phyloP scores from a whole-genome alignment of 495 filamentous ascomycete genomes.

The Rhizodiscina lignyota region DNA sequence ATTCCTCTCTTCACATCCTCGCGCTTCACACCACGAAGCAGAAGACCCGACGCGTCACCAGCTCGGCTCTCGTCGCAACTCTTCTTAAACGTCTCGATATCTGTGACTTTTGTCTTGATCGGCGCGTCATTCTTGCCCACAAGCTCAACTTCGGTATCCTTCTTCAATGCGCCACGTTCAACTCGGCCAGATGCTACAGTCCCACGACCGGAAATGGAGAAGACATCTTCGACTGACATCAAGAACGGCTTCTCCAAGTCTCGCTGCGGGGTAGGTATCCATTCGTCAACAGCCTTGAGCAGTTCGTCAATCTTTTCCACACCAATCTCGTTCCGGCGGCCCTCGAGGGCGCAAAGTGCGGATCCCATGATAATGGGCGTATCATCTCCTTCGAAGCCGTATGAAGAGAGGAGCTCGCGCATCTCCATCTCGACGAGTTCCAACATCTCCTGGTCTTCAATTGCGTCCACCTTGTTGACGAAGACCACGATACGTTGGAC shows the following conservation, averaged over 20 bases:
- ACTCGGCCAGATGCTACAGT: slow-evolving; percentile 95
- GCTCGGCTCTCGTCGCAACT: slow-evolving; percentile 84
- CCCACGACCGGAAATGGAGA: slow-evolving; percentile 93
- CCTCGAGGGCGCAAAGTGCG: slow-evolving; percentile 87
- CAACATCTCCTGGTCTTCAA: slow-evolving; percentile 98
- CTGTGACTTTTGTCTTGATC: slow-evolving; percentile 97
- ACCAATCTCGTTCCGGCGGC: slow-evolving; percentile 74
- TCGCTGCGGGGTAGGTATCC: slow-evolving; percentile 90
- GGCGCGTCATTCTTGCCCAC: slow-evolving; percentile 59
- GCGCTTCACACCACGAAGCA: slow-evolving; percentile 84
- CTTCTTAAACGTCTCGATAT: slow-evolving; percentile 99
- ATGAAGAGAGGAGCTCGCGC: slow-evolving; percentile 81
- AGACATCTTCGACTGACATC: slow-evolving; percentile 97
- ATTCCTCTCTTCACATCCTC: slow-evolving; percentile 91
- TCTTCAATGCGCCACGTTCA: slow-evolving; percentile 85
- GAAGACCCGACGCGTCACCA: slow-evolving; percentile 95
- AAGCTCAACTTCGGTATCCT: slow-evolving; percentile 83
- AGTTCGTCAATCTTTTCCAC: slow-evolving; percentile 72
- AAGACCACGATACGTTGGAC: slow-evolving; percentile 96
- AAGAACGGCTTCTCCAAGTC: slow-evolving; percentile 93
- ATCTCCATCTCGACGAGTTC: slow-evolving; percentile 99
- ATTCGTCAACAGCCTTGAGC: slow-evolving; percentile 75
- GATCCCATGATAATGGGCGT: slow-evolving; percentile 94
- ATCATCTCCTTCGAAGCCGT: slow-evolving; percentile 95
- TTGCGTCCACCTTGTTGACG: slow-evolving; percentile 95